These are phyloP conservation scores for Heterobasidion occidentale DNA, from an alignment of 1,284 basidiomycete genomes.

Conservation along the genomic window DNA sequence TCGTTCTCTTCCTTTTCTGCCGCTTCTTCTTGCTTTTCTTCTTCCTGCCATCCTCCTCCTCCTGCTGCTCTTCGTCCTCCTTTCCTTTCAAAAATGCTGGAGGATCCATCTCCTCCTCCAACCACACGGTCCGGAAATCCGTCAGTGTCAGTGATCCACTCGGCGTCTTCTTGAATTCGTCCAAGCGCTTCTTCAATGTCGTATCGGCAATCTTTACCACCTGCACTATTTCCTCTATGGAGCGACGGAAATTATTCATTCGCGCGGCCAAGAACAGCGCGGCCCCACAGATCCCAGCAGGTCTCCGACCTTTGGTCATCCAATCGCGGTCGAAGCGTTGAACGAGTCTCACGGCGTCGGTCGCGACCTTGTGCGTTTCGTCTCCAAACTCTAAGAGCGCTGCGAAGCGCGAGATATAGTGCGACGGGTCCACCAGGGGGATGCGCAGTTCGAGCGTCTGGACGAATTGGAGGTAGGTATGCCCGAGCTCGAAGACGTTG, in stretches of 20 bases:
- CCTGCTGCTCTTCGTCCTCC: slow-evolving; percentile 58
- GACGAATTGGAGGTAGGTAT: slow-evolving; percentile 92
- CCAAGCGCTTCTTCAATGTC: slow-evolving; percentile 89
- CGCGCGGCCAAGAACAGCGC: slow-evolving; percentile 91
- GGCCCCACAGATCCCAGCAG: slow-evolving; percentile 96
- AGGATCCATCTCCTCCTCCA: slow-evolving; percentile 88
- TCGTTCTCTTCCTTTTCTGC: slow-evolving; percentile 29
- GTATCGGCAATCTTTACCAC: slow-evolving; percentile 98
- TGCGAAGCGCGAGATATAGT: slow-evolving; percentile 96
- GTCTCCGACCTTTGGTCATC: slow-evolving; percentile 93
- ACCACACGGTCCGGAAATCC: slow-evolving; percentile 89
- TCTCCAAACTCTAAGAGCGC: slow-evolving; percentile 96
- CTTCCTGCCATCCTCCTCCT: slow-evolving; percentile 22
- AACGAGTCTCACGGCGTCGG: slow-evolving; percentile 91
- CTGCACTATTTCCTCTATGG: slow-evolving; percentile 92
- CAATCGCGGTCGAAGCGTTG: slow-evolving; percentile 95
- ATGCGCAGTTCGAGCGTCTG: slow-evolving; percentile 84
- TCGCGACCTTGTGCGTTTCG: slow-evolving; percentile 86
- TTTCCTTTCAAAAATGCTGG: slow-evolving; percentile 79
- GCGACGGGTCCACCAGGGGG: slow-evolving; percentile 91
- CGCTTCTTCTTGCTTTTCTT: slow-evolving; percentile 18
- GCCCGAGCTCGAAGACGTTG: slow-evolving; percentile 96
- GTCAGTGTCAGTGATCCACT: slow-evolving; percentile 82
- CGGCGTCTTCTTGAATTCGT: slow-evolving; percentile 90
- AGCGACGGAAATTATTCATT: slow-evolving; percentile 96